phyloP scores from a whole-genome alignment of 495 filamentous ascomycete species.

The Venustampulla echinocandica region DNA sequence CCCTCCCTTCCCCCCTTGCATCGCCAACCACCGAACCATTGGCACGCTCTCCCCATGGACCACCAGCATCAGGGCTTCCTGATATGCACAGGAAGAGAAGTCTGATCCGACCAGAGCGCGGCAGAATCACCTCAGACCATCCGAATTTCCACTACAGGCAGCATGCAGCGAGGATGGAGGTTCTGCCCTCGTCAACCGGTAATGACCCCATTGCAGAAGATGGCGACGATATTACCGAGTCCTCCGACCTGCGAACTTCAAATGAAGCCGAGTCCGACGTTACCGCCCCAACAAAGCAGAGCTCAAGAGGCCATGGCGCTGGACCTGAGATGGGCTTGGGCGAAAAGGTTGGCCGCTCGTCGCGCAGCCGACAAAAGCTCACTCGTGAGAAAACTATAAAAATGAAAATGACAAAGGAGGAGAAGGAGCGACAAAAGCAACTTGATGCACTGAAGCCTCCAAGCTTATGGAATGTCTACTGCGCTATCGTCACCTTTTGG shows the following conservation, averaged over 20 bases:
- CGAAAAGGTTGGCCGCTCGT: slow-evolving; percentile 12
- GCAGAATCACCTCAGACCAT: slow-evolving; percentile 69
- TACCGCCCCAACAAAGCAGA: slow-evolving; percentile 38
- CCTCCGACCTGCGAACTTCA: slow-evolving; percentile 16
- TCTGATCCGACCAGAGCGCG: slow-evolving; percentile 80
- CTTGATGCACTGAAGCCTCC: slow-evolving; percentile 66
- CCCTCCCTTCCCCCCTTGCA: slow-evolving; percentile 23
- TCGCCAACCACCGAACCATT: slow-evolving; percentile 32
- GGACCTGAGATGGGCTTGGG: slow-evolving; percentile 19
- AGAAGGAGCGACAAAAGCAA: slow-evolving; percentile 46
- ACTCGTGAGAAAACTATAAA: slow-evolving; percentile 33
- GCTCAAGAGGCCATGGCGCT: slow-evolving; percentile 26
- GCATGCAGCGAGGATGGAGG: slow-evolving; percentile 82
- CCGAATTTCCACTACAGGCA: slow-evolving; percentile 92
- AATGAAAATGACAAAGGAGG: slow-evolving; percentile 47
- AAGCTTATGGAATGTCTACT: slow-evolving; percentile 93
- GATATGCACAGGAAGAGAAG: slow-evolving; percentile 67
- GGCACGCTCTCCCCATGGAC: slow-evolving; percentile 1
- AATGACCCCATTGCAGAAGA: slow-evolving; percentile 79
- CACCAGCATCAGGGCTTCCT: slow-evolving; percentile 14
- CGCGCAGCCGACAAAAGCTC: slow-evolving; percentile 29
- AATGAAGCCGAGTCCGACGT: slow-evolving; percentile 24
- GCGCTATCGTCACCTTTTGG: slow-evolving; percentile 89
- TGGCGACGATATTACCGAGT: slow-evolving; percentile 30
- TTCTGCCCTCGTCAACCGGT: slow-evolving; percentile 81